Conservation (phyloP, 78 protist genomes). For the Diacronema lutheri region DNA sequence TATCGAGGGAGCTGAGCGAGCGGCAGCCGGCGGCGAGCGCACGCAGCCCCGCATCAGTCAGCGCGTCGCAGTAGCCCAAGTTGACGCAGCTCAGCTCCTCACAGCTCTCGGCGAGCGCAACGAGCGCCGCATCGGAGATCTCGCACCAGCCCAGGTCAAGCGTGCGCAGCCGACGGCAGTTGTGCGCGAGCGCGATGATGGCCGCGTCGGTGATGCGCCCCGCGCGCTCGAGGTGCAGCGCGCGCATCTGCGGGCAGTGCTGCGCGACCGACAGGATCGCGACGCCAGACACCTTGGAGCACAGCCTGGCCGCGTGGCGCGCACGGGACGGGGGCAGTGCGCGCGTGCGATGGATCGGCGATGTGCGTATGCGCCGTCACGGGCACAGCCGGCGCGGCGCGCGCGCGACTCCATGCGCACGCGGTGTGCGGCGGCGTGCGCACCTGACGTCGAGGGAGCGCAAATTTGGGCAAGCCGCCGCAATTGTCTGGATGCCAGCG, state of each 20-base stretch:
- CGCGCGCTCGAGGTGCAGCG: conserved; percentile 2
- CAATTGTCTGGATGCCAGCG: background rate
- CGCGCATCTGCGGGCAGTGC: background rate
- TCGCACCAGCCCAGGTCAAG: conserved; percentile 13
- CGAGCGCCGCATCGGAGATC: background rate
- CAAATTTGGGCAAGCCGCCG: too few relatives aligned
- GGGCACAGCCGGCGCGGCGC: too few relatives aligned
- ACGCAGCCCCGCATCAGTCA: background rate
- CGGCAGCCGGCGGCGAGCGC: background rate
- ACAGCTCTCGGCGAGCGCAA: background rate
- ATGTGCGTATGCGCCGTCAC: too few relatives aligned
- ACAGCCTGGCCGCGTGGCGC: background rate
- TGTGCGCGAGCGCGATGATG: background rate
- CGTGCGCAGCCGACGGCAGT: background rate
- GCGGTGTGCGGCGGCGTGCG: too few relatives aligned
- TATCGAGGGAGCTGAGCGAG: background rate
- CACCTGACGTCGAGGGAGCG: too few relatives aligned
- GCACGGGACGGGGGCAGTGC: too few relatives aligned
- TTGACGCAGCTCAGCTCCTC: background rate
- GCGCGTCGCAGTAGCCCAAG: background rate
- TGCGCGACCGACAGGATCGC: background rate
- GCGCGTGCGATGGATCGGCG: too few relatives aligned
- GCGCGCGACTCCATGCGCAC: too few relatives aligned
- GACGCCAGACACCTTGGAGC: background rate
- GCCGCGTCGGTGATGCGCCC: background rate